Base-by-base conservation (phyloP, 306 rosid genomes). In the Vachellia collinsii region DNA sequence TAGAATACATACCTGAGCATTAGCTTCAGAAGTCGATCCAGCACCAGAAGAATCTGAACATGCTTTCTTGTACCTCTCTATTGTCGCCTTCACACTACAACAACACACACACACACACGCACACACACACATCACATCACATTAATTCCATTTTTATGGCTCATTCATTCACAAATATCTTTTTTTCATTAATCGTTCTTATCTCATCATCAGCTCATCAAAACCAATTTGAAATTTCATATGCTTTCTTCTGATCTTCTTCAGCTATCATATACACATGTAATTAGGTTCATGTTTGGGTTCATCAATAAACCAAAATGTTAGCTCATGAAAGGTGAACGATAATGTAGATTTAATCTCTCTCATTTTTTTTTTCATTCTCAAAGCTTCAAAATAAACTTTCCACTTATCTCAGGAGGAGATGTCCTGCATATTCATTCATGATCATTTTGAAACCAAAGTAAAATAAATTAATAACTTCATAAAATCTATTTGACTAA, bases 11-110 rank as follows among this genome's bases (percentile, higher is more conserved):
- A 94, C 99, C 97, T 95, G 97, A 81, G 90, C 83, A 78, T 90
- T 93, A 78, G 86, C 84, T 89, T 91, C 98, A 23, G 97, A 87
- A 82, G 90, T 75, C 10, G 94, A 88, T 14, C 88, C 89, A 44
- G 77, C 68, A 83, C 77, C 83, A 22, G 94, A 78, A 10, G 97
- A 58, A 87, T 91, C 97, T 37, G 97, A 85, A 20, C 81, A 77
- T 44, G 94, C 95, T 82, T 91, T 92, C 87, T 92, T 94, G 94
- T 94, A 94, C 90, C 97, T 91, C 20, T 89, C 97, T 85, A 94
- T 90, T 36, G 97, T 90, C 42, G 83, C 89, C 82, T 87, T 91
- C 11, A 92, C 98, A 61, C 97, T 94, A 87, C 82, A 77, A 68
- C 4, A n/a, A 68, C 6, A 42, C 4, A 47, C 14, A 47, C n/a